phyloP scores from a whole-genome alignment of 192 early-diverging fungal species.

The Umbelopsis vinacea region DNA sequence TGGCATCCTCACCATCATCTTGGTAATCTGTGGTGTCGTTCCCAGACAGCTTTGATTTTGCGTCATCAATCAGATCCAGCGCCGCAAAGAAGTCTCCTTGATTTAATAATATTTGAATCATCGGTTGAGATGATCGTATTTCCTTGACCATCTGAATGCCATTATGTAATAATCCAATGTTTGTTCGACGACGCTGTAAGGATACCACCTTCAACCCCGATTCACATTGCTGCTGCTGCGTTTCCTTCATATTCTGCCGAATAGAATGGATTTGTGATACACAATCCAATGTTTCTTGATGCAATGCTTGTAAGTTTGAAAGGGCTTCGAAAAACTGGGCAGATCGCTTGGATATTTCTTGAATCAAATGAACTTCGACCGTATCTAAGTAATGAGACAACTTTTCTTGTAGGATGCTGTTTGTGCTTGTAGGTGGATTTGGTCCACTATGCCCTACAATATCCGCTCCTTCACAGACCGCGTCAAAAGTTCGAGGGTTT shows the following conservation, averaged over 20 bases:
- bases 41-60: slow-evolving; percentile 61
- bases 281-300: slow-evolving; percentile 90
- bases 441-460: slow-evolving; percentile 48
- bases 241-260: slow-evolving; percentile 65
- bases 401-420: slow-evolving; percentile 84
- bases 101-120: slow-evolving; percentile 80
- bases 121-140: slow-evolving; percentile 78
- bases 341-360: slow-evolving; percentile 94
- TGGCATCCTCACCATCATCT: slow-evolving; percentile 19
- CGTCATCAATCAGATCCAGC: slow-evolving; percentile 86
- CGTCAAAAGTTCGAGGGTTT: slow-evolving; percentile 88
- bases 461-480: slow-evolving; percentile 78
- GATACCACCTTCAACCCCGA: slow-evolving; percentile 86
- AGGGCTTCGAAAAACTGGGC: slow-evolving; percentile 95
- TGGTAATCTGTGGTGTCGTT: slow-evolving; percentile 48
- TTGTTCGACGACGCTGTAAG: slow-evolving; percentile 73
- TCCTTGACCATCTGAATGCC: slow-evolving; percentile 76
- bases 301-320: slow-evolving; percentile 89
- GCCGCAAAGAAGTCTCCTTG: slow-evolving; percentile 89
- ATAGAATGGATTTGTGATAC: slow-evolving; percentile 86
- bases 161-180: slow-evolving; percentile 69
- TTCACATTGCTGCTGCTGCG: slow-evolving; percentile 67
- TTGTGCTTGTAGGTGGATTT: slow-evolving; percentile 60
- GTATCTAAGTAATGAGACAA: slow-evolving; percentile 90
- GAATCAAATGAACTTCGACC: slow-evolving; percentile 91